Evolutionary conservation across 2,329 filamentous ascomycete species (phyloP), one percentile per base, ranked within the genome.

Genomic region (Colletotrichum acutatum): DNA sequence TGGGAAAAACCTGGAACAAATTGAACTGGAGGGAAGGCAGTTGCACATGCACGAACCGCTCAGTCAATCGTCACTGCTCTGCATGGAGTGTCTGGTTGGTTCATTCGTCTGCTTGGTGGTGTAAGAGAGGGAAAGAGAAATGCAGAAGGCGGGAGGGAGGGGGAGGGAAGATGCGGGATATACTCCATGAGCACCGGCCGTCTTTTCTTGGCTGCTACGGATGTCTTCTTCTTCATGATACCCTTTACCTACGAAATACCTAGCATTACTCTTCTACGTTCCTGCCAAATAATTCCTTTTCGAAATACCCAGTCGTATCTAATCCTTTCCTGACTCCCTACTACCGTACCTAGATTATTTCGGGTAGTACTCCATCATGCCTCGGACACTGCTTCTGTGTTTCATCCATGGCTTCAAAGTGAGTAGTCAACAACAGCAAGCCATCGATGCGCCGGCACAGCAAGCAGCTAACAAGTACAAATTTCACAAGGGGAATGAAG

Each of bases 351-450:
- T 63, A 6, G 32, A 34, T 0, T 12, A 34, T n/a, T n/a, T n/a
- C n/a, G n/a, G 32, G 6, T 6, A 42, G 6, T 4, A 8, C 19
- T 62, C 32, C 37, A 65, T n/a, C 7, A 86, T 87, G 85, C 75
- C 83, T 63, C 84, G 86, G 65, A 93, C 92, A 26, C 80, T 95
- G 5, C 82, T 95, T 2, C 85, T 95, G 8, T 93, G 91, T 79
- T 94, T 94, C 79, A 90, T 95, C 62, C 93, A 95, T 80, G 93
- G 93, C 59, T 94, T 94, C 86, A 93, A 93, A 85, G 89, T 88
- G 74, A 46, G 11, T 56, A 30, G 19, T 19, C 19, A 3, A 28
- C 56, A 54, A 24, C 52, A n/a, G 1, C 1, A 49, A 49, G 42
- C 42, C 42, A 49, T 9, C 30, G 28, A 42, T 28, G 1, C 30